Percentiles rank a stretch among this genome's conserved stretches.
Evolutionary conservation across 371 early-diverging fungal genomes (phyloP).

Genomic region (Fennellomyces sp.): DNA sequence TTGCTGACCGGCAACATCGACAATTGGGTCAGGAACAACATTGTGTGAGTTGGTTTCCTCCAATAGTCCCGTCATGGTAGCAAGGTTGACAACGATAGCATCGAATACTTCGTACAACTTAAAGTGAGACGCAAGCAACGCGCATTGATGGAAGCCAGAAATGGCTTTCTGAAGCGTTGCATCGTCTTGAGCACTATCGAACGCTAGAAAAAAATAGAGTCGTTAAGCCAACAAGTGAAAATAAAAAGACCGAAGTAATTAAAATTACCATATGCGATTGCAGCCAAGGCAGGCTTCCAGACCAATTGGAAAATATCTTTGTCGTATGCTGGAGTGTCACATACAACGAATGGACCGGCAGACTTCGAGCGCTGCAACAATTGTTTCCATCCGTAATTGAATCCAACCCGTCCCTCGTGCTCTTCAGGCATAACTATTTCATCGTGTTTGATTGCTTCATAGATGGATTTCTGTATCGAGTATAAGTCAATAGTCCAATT

Average conservation of each 20-base stretch:
- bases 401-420: slow-evolving; percentile 92
- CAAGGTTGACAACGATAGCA: slow-evolving; percentile 72
- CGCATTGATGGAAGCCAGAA: slow-evolving; percentile 81
- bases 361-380: slow-evolving; percentile 62
- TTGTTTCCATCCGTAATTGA: slow-evolving; percentile 94
- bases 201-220: slow-evolving; percentile 47
- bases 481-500: no score
- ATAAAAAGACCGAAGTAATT: background rate
- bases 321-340: slow-evolving; percentile 61
- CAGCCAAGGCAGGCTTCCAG: slow-evolving; percentile 67
- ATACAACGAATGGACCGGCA: slow-evolving; percentile 51
- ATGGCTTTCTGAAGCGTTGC: slow-evolving; percentile 79
- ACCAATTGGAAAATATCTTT: slow-evolving; percentile 65
- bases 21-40: slow-evolving; percentile 62
- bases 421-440: slow-evolving; percentile 92
- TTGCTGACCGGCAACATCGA: slow-evolving; percentile 63
- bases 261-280: slow-evolving; percentile 69
- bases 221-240: no score
- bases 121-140: slow-evolving; percentile 75
- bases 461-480: slow-evolving; percentile 62
- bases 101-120: slow-evolving; percentile 79
- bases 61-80: slow-evolving; percentile 77
- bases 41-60: slow-evolving; percentile 47
- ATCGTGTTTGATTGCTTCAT: slow-evolving; percentile 72
- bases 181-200: slow-evolving; percentile 82